Conservation (phyloP, 352 stramenopile genomes). For the Pythium dissimile region DNA sequence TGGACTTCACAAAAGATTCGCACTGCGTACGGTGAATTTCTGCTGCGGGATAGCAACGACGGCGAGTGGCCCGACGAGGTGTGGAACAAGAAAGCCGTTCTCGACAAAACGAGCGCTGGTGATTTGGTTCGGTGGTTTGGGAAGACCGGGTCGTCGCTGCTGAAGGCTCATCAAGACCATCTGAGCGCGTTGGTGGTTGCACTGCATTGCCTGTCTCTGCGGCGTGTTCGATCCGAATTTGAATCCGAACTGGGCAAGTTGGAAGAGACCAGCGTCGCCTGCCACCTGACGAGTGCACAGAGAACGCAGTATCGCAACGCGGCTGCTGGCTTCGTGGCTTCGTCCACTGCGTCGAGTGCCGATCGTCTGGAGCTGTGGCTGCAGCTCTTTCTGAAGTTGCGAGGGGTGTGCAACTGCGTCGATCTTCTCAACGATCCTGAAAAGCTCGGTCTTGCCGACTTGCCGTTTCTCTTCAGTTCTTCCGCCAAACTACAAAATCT, state of each 20-base stretch:
- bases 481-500: constrained; percentile 67
- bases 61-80: constrained; percentile 9
- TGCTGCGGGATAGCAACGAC: constrained; percentile 17
- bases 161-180: constrained; percentile 36
- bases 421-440: constrained; percentile 74
- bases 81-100: constrained; percentile 21
- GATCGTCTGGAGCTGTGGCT: constrained; percentile 64
- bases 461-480: constrained; percentile 46
- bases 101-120: constrained; percentile 46
- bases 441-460: constrained; percentile 69
- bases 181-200: constrained; percentile 47
- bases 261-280: constrained; percentile 79
- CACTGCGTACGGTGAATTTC: constrained; percentile 47
- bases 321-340: constrained; percentile 48
- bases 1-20: constrained; percentile 41
- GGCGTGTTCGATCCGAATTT: constrained; percentile 72
- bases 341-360: constrained; percentile 29
- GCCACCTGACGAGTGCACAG: constrained; percentile 46
- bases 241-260: constrained; percentile 75
- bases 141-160: constrained; percentile 37
- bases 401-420: constrained; percentile 78
- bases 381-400: constrained; percentile 57
- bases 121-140: constrained; percentile 45
- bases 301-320: constrained; percentile 63
- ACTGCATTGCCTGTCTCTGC: constrained; percentile 57